Evolutionary conservation across 2,329 filamentous ascomycete species (phyloP), one percentile per base, ranked within the genome.

Genomic region (Alternaria conjuncta): DNA sequence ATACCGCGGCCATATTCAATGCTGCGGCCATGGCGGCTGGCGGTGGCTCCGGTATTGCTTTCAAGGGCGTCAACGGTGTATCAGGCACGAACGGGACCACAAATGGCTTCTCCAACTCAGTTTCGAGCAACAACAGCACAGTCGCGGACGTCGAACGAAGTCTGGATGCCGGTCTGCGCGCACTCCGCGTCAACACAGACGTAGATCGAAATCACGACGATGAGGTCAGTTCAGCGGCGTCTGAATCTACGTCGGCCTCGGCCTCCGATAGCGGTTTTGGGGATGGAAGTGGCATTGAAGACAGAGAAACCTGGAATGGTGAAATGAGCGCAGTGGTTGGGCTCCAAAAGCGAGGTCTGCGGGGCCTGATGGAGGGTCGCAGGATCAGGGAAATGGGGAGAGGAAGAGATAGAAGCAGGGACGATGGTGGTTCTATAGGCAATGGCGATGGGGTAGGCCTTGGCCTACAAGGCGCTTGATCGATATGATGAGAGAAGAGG

Each of bases 1-100:
- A 98, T 71, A 95, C 96, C 0, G 96, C 96, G 0, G 96, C 96
- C 6, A 94, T 99, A 0, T 99, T 99, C 84, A 99, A 99, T 70
- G 96, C 96, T 0, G 96, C 95, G 0, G 96, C 96, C 57, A 98
- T 98, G 96, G 96, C 94, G 0, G 96, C 96, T 1, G 96, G 96
- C 11, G 94, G 96, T 25, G 96, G 96, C 0, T 89, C 94, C 51
- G 92, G 92, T 51, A 92, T 95, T 26, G 90, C 91, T 57, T 92
- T 88, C 73, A 73, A 74, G 21, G 72, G 76, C 18, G 72, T 76
- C 13, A 77, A 78, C 47, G 72, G 74, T 23, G 64, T 73, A 0
- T 69, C 70, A 6, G 60, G 62, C 9, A 65, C 68, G n/a, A 77
- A 78, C 32, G 76, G 76, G 6, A 70, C 66, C 3, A 62, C 71